A percentile compares a stretch with the other conserved stretches of the same genome.
Conservation (phyloP, 176 grass and related monocot species). For the Carex littledalei region DNA sequence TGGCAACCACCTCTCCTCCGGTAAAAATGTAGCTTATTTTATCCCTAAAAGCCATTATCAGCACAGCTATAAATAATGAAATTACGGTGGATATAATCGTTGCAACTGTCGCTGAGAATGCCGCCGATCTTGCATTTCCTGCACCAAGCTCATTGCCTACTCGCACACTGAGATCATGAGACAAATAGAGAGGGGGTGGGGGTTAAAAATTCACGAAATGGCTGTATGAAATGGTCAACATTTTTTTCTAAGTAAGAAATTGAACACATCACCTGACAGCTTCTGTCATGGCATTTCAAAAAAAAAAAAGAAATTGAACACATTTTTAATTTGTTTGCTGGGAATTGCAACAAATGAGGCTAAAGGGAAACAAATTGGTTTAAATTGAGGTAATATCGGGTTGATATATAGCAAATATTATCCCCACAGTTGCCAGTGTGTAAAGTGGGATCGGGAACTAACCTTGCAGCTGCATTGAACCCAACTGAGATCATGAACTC, state of each 20-base stretch:
- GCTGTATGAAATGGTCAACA: neutral
- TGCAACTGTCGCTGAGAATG: slow-evolving; percentile 60
- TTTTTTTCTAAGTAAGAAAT: neutral
- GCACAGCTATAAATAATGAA: slow-evolving; percentile 25
- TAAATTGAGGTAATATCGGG: neutral
- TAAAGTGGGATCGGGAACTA: neutral
- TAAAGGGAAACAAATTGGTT: neutral
- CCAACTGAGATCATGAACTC: slow-evolving; percentile 87
- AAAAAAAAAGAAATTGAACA: no score
- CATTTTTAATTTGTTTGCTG: neutral
- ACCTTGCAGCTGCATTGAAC: slow-evolving; percentile 93
- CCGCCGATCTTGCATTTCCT: slow-evolving; percentile 62
- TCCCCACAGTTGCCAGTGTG: neutral
- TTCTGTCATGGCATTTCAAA: no score
- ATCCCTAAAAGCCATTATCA: slow-evolving; percentile 46
- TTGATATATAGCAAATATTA: neutral
- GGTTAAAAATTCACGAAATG: neutral
- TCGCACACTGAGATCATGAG: slow-evolving; percentile 34
- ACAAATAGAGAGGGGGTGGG: neutral
- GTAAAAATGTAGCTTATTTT: slow-evolving; percentile 91
- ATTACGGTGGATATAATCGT: slow-evolving; percentile 51
- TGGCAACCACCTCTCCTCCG: slow-evolving; percentile 42
- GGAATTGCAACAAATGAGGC: neutral
- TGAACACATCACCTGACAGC: no score
- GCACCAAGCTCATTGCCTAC: slow-evolving; percentile 88